Conservation (phyloP, 116 monocot species). For the Zostera marina region DNA sequence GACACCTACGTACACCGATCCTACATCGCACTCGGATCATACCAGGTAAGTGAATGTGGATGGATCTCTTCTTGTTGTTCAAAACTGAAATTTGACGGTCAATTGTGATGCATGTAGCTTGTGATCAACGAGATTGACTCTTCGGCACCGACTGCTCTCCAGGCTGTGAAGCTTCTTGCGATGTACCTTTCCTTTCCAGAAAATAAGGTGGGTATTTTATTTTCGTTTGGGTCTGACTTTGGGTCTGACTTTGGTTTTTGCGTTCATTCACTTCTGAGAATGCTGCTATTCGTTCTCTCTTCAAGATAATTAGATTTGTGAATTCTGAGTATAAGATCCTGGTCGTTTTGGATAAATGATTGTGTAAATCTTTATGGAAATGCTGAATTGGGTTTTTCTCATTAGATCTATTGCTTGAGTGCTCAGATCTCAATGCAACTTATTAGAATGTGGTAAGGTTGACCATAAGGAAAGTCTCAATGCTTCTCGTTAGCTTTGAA, state of each 20-base stretch:
- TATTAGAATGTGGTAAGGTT: neutral
- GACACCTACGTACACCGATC: conserved; percentile 70
- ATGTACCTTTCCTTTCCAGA: conserved; percentile 35
- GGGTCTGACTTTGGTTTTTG: neutral
- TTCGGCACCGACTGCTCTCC: conserved; percentile 60
- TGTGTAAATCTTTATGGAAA: neutral
- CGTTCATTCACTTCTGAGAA: neutral
- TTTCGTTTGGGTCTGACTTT: neutral
- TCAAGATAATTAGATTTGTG: neutral
- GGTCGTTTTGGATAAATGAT: neutral
- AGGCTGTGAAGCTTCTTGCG: conserved; percentile 74
- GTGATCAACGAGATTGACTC: conserved; percentile 66
- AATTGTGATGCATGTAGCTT: conserved; percentile 17
- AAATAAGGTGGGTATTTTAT: conserved; percentile 29
- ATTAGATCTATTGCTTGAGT: neutral
- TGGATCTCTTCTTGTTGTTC: conserved; percentile 2
- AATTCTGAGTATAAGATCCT: neutral
- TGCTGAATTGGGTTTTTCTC: neutral
- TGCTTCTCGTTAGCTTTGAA: too few species aligned
- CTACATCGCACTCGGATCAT: conserved; percentile 84
- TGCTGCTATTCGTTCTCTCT: neutral
- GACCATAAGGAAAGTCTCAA: neutral
- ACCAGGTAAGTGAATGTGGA: conserved; percentile 27
- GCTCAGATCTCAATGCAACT: neutral
- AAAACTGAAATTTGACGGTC: neutral